A percentile compares a stretch with the other conserved stretches of the same genome.
Conservation (phyloP, 2,329 filamentous ascomycete species). For the Cercospora sojina region DNA sequence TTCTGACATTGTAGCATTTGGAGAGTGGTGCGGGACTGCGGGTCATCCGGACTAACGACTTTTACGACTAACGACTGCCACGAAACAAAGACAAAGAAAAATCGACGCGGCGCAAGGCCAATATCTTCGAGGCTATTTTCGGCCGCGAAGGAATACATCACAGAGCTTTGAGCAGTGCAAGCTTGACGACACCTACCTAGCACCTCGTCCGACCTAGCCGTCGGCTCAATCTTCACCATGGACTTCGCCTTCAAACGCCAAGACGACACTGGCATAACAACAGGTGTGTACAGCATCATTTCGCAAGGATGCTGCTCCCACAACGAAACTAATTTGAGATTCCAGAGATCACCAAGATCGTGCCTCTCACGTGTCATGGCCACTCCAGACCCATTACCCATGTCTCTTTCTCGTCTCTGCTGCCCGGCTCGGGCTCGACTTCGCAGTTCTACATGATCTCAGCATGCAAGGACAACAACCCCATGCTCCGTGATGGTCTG, state of each 20-base stretch:
- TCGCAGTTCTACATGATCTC: constrained; percentile 80
- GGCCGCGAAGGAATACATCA: background rate
- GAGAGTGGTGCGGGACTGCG: background rate
- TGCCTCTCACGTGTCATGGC: constrained; percentile 90
- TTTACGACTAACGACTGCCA: constrained; percentile 13
- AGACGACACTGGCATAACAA: constrained; percentile 35
- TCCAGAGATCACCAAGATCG: constrained; percentile 57
- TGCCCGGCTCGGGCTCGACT: constrained; percentile 41
- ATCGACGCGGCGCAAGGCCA: constrained; percentile 1
- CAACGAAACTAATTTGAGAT: constrained; percentile 3
- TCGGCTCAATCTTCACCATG: constrained; percentile 22
- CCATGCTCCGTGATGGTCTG: constrained; percentile 93
- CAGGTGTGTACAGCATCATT: constrained; percentile 24
- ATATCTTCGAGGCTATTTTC: background rate
- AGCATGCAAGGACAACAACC: constrained; percentile 82
- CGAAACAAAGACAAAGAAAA: constrained; percentile 7
- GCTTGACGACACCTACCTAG: background rate
- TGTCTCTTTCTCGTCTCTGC: constrained; percentile 80
- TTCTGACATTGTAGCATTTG: background rate
- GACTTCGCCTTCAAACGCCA: constrained; percentile 40
- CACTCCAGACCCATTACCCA: constrained; percentile 91
- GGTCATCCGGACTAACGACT: constrained; percentile 1
- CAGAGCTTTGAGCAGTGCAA: background rate
- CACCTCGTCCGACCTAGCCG: background rate
- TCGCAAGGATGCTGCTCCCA: background rate